Base-by-base conservation (phyloP, 2,329 filamentous ascomycete genomes). In the Xylariomycetidae sp. region DNA sequence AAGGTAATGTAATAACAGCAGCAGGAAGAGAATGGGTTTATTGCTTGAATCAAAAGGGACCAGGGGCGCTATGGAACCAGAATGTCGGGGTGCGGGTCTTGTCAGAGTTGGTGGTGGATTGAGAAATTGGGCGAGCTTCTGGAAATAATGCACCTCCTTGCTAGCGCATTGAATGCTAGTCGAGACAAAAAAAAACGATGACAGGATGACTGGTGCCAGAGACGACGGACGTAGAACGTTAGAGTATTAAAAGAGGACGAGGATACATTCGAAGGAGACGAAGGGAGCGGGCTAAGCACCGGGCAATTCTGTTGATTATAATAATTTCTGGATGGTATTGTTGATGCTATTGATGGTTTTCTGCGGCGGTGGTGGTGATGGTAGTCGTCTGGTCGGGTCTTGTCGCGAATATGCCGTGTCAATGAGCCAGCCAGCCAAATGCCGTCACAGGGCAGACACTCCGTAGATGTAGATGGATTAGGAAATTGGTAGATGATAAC, bases 11-110 rank as follows among this genome's bases (percentile, higher is more conserved):
- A 46, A 40, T 30, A 37, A 36, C 37, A 46, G 25, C 9, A 22
- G 32, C 22, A 35, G 37, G 33, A 34, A 48, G 42, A 38, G 39
- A 45, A 40, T 33, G 38, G 49, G 48, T 40, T 42, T 48, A 46
- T 48, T 50, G 44, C 40, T 49, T 50, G 44, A 48, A 46, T 45
- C 46, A 46, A 42, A 54, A 47, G 50, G 37, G 46, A 48, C 46
- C 49, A 51, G 53, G 53, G 49, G 50, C 37, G 37, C 42, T 47
- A 51, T 47, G 45, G 53, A 50, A 53, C 54, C 51, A 49, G 48
- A 51, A 50, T 45, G 48, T 49, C 48, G 50, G 53, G 43, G 49
- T 48, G 54, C 50, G 54, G 54, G 54, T 57, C 52, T 38, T n/a
- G n/a, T n/a, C n/a, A n/a, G n/a, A n/a, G n/a, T n/a, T n/a, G 37